Conservation (phyloP, 2,329 filamentous ascomycete genomes). For the Proliferodiscus dingleyae region DNA sequence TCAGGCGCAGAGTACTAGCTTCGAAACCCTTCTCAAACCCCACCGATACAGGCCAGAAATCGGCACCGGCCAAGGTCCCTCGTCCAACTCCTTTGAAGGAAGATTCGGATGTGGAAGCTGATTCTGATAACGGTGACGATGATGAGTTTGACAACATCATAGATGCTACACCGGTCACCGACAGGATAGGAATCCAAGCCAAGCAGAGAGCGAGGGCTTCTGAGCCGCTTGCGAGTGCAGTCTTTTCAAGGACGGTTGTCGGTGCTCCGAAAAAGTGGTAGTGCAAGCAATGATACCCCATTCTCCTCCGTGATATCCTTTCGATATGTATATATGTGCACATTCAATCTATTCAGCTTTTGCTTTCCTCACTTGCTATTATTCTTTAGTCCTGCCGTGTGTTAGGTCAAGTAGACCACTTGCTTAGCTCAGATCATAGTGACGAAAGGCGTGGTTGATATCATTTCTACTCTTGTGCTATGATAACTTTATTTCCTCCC, state of each 20-base stretch:
- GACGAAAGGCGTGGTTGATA: no score
- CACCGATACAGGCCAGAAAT: slow-evolving; percentile 44
- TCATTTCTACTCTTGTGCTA: no score
- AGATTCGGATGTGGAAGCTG: slow-evolving; percentile 65
- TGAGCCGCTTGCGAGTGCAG: slow-evolving; percentile 29
- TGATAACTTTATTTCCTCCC: no score
- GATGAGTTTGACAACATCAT: slow-evolving; percentile 92
- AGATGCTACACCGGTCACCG: slow-evolving; percentile 82
- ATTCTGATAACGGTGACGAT: slow-evolving; percentile 64
- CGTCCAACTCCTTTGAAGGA: slow-evolving; percentile 50
- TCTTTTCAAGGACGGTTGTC: slow-evolving; percentile 33
- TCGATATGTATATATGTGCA: no score
- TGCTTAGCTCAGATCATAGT: no score
- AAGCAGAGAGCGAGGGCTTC: slow-evolving; percentile 51
- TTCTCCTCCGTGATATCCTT: neutral
- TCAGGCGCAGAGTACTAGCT: slow-evolving; percentile 81
- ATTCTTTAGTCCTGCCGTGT: no score
- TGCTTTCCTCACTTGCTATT: no score
- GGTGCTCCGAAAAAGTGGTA: slow-evolving; percentile 34
- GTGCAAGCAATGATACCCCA: slow-evolving; percentile 4
- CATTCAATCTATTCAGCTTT: no score
- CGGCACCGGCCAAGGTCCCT: slow-evolving; percentile 56
- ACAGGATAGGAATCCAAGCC: slow-evolving; percentile 68
- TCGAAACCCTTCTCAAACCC: slow-evolving; percentile 81
- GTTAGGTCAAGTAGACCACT: no score